phyloP scores from a whole-genome alignment of 345 rosid genomes.

The Microthlaspi erraticum region DNA sequence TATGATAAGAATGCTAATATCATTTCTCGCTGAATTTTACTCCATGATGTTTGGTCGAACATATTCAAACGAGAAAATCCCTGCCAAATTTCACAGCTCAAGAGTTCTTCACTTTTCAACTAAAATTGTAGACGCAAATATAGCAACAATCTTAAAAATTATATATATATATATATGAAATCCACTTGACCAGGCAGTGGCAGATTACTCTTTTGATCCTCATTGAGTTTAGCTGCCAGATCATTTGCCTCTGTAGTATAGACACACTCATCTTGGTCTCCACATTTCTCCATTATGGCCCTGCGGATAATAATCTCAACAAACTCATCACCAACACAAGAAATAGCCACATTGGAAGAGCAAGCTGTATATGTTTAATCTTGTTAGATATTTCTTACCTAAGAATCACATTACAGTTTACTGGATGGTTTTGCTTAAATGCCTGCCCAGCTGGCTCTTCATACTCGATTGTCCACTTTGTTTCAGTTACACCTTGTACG shows the following conservation, averaged over 20 bases:
- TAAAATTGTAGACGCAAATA: background rate
- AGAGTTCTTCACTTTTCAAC: constrained; percentile 6
- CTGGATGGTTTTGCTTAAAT: constrained; percentile 70
- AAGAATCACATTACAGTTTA: constrained; percentile 90
- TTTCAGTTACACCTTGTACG: constrained; percentile 63
- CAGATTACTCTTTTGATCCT: constrained; percentile 45
- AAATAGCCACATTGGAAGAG: background rate
- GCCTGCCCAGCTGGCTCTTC: constrained; percentile 94
- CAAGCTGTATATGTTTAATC: background rate
- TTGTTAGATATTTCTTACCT: constrained; percentile 44
- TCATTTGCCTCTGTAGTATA: constrained; percentile 75
- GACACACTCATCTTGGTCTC: constrained; percentile 82
- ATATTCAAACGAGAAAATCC: constrained; percentile 94
- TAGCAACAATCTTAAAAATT: background rate
- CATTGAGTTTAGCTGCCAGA: constrained; percentile 48
- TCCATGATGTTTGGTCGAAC: constrained; percentile 75
- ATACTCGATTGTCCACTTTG: constrained; percentile 93
- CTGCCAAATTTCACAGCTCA: constrained; percentile 50
- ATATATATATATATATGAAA: constrained; percentile 46
- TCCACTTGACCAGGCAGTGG: constrained; percentile 78
- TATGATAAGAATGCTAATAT: constrained; percentile 61
- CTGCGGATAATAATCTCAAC: constrained; percentile 46
- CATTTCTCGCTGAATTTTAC: constrained; percentile 78
- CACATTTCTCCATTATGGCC: constrained; percentile 80
- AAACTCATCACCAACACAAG: constrained; percentile 15